Conservation (phyloP, 495 filamentous ascomycete species). For the Trichoderma orchidacearum region DNA sequence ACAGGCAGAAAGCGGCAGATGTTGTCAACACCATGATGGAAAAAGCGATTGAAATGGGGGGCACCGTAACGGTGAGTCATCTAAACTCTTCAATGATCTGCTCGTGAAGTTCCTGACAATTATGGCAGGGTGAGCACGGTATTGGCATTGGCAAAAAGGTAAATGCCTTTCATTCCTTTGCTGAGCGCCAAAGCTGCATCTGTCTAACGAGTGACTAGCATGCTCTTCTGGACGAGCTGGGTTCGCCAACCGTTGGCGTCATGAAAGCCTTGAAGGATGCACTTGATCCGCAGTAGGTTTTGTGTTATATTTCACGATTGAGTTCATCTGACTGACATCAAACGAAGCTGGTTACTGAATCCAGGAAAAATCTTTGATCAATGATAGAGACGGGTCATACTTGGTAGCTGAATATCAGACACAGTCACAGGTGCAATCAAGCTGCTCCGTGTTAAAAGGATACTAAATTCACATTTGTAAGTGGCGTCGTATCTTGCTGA, state of each 20-base stretch:
- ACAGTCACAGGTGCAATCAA: too few species aligned
- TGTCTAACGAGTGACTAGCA: background rate
- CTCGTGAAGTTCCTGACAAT: background rate
- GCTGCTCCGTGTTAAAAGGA: too few species aligned
- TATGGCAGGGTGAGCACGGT: conserved; percentile 15
- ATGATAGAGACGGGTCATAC: too few species aligned
- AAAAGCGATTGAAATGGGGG: conserved; percentile 20
- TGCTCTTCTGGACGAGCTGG: conserved; percentile 16
- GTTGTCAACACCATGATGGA: conserved; percentile 17
- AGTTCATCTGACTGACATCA: background rate
- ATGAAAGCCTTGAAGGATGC: conserved; percentile 17
- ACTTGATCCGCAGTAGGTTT: conserved; percentile 15
- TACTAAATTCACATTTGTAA: too few species aligned
- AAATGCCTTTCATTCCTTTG: too few species aligned
- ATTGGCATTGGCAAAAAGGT: conserved; percentile 24
- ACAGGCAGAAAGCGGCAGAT: conserved; percentile 9
- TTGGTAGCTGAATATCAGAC: too few species aligned
- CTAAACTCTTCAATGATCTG: background rate
- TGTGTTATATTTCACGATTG: background rate
- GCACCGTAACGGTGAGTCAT: conserved; percentile 14
- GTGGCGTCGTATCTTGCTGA: too few species aligned
- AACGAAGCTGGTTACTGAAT: conserved; percentile 15
- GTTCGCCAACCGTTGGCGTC: conserved; percentile 13
- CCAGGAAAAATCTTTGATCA: conserved; percentile 21
- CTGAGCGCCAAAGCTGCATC: too few species aligned